Percentiles rank a stretch among this genome's conserved stretches.
phyloP scores from a whole-genome alignment of 1,139 yeast species.

The Schizosaccharomyces versatilis region DNA sequence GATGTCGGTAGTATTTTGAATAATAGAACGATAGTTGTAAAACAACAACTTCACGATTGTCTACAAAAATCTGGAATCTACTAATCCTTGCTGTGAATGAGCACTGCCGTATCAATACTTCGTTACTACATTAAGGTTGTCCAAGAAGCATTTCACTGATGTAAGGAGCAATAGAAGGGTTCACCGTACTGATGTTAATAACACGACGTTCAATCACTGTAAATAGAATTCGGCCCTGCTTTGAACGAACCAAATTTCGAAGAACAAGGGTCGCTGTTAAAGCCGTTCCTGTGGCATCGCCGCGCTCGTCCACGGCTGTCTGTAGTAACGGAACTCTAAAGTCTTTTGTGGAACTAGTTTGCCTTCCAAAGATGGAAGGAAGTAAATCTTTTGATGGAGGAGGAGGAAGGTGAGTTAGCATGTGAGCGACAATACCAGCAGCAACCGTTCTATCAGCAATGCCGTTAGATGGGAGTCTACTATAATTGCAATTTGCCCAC shows the following conservation, averaged over 20 bases:
- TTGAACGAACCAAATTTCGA: constrained; percentile 2
- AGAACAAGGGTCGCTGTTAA: constrained; percentile 3
- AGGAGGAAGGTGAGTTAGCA: neutral
- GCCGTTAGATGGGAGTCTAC: no score
- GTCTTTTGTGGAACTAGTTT: neutral
- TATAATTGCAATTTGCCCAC: neutral
- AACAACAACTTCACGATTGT: no score
- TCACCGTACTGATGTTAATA: neutral
- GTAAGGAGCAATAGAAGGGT: constrained; percentile 1
- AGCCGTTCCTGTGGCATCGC: constrained; percentile 3
- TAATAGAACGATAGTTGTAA: no score
- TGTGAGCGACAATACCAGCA: neutral
- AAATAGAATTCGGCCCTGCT: neutral
- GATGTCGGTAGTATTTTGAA: no score
- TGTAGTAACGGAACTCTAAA: constrained; percentile 2
- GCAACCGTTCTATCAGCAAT: no score
- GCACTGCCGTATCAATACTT: no score
- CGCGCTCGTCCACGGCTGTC: constrained; percentile 5
- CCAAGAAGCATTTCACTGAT: constrained; percentile 1
- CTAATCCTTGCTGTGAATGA: no score
- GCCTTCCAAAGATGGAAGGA: neutral
- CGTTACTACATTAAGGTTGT: neutral
- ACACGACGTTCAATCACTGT: neutral
- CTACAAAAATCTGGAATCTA: no score
- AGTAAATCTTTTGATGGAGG: neutral